Percentiles rank a stretch among this genome's conserved stretches.
These are phyloP conservation scores for Naganishia randhawae DNA, from an alignment of 768 basidiomycete species.

Conservation along the genomic window DNA sequence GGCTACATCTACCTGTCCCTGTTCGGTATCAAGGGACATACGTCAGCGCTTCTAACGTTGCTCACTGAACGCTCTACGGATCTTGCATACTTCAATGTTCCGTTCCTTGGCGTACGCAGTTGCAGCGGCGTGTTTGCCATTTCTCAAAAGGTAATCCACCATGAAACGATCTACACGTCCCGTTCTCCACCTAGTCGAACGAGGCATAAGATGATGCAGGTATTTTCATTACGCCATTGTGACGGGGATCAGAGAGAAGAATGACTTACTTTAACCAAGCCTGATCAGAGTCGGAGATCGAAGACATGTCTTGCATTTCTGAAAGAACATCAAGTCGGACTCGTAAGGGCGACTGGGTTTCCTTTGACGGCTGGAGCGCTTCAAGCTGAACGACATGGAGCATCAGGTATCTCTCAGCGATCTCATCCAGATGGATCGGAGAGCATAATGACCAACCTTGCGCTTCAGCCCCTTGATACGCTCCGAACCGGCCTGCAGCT, in stretches of 20 bases:
- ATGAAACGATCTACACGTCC: conserved; percentile 80
- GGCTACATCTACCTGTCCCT: conserved; percentile 52
- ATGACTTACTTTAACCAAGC: conserved; percentile 65
- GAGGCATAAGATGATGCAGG: conserved; percentile 59
- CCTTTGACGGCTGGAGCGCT: conserved; percentile 10
- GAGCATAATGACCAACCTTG: conserved; percentile 61
- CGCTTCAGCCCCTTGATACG: conserved; percentile 66
- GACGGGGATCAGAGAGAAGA: conserved; percentile 60
- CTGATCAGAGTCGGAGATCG: conserved; percentile 15
- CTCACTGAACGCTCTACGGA: neutral
- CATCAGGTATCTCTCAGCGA: neutral
- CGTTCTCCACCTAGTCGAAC: conserved; percentile 64
- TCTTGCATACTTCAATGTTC: conserved; percentile 66
- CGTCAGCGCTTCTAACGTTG: conserved; percentile 32
- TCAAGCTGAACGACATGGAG: conserved; percentile 9
- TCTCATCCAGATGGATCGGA: conserved; percentile 4
- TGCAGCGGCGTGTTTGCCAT: conserved; percentile 73
- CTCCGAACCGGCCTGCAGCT: conserved; percentile 38
- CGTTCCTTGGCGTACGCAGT: conserved; percentile 69
- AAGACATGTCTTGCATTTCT: conserved; percentile 55
- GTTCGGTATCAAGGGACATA: conserved; percentile 32
- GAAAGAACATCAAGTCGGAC: conserved; percentile 52
- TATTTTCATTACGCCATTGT: conserved; percentile 55
- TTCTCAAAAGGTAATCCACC: conserved; percentile 84
- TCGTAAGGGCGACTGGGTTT: neutral